Percentiles rank a stretch among this genome's conserved stretches.
These are phyloP conservation scores for Lathyrus tuberosus DNA, from an alignment of 306 rosid genomes.

Conservation along the genomic window DNA sequence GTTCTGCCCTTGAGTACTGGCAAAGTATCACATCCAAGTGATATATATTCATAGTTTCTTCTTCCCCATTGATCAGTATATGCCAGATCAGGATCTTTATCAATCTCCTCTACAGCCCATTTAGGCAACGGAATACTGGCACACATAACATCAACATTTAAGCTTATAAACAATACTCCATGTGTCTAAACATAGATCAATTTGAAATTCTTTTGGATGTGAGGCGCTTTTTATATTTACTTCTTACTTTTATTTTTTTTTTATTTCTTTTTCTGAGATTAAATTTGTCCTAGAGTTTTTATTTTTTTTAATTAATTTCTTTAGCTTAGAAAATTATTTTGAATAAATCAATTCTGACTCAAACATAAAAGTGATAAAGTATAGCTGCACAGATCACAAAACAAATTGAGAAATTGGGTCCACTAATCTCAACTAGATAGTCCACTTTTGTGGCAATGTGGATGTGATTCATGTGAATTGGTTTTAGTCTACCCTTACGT, in stretches of 20 bases:
- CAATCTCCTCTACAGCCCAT: constrained; percentile 85
- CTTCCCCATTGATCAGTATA: constrained; percentile 98
- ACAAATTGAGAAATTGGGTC: constrained; percentile 2
- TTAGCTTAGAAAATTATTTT: no score
- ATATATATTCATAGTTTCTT: constrained; percentile 80
- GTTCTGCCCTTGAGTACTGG: constrained; percentile 93
- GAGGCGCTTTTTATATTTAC: no score
- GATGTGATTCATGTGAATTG: neutral
- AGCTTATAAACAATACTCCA: constrained; percentile 1
- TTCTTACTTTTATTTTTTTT: neutral
- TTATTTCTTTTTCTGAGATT: neutral
- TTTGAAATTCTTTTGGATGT: no score
- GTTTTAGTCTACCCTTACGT: constrained; percentile 21
- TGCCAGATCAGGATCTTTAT: constrained; percentile 79
- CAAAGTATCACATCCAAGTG: constrained; percentile 83
- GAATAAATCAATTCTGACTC: neutral
- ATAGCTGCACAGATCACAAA: no score
- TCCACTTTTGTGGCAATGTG: neutral
- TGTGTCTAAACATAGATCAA: neutral
- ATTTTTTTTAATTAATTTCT: no score
- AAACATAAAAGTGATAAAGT: neutral
- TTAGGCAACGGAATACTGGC: constrained; percentile 92
- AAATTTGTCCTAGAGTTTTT: no score
- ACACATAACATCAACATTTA: neutral
- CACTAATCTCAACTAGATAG: neutral